Base-by-base conservation (phyloP, 1,139 yeast species). In the Taphrina populina region DNA sequence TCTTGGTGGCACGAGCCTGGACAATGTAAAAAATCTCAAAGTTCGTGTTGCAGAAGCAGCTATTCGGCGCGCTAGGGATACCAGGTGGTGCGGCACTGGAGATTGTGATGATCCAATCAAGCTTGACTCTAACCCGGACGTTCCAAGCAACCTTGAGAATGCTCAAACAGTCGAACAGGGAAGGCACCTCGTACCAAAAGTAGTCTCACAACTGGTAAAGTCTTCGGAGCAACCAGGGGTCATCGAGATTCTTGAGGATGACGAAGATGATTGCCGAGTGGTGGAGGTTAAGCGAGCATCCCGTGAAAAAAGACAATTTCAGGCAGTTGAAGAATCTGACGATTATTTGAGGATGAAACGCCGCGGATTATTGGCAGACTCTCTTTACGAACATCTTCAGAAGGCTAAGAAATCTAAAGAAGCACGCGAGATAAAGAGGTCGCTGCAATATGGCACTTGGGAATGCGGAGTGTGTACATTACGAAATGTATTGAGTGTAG, bases 41-140 rank as follows among this genome's bases (percentile, higher is more conserved):
- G 78, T 75, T 34, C 70, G 82, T 62, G 79, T 83, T 45, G 71
- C 81, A 4, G 75, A 74, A 57, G 95, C 95, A 1, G 86, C 94
- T 0, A 82, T 82, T 60, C 69, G 84, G 60, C 70, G 95, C 56
- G 66, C 74, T 6, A 65, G 69, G 17, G 92, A 84, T 64, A 70
- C 76, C 4, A 78, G 78, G 61, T 76, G 81, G 77, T 84, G 92
- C 62, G 71, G 62, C 20, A 41, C 40, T 32, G 56, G 56, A 7
- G 41, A 36, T 15, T 40, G 36, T 15, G 56, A 52, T 27, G 56
- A 40, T 27, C 49, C 47, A 11, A 34, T 52, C 21, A n/a, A n/a
- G n/a, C n/a, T n/a, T n/a, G n/a, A n/a, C n/a, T n/a, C n/a, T n/a
- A n/a, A n/a, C n/a, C n/a, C n/a, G n/a, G n/a, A n/a, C n/a, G n/a